A percentile compares a stretch with the other conserved stretches of the same genome.
These are phyloP conservation scores for Didymella pinodella DNA, from an alignment of 2,329 filamentous ascomycete genomes.

Conservation along the genomic window DNA sequence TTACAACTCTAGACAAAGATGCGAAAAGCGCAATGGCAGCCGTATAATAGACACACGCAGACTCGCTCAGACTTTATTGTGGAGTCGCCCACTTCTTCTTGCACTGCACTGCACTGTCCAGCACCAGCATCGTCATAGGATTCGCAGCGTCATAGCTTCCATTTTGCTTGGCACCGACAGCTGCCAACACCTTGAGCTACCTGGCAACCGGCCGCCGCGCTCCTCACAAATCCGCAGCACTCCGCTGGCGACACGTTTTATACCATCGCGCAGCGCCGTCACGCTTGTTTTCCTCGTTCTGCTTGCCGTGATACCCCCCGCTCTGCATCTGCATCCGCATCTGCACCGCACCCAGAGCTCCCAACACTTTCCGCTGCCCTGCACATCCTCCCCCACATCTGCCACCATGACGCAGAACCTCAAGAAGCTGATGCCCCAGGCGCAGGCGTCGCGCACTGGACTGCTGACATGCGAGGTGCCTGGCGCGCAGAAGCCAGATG, in stretches of 20 bases:
- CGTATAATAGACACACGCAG: background rate
- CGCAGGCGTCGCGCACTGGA: conserved; percentile 65
- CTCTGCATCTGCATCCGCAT: conserved; percentile 27
- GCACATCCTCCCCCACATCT: conserved; percentile 12
- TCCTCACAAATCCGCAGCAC: conserved; percentile 16
- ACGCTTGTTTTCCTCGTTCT: conserved; percentile 13
- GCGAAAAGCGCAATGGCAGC: background rate
- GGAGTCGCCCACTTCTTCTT: conserved; percentile 19
- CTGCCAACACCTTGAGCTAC: conserved; percentile 10
- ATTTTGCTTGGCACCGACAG: conserved; percentile 24
- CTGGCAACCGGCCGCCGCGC: conserved; percentile 6
- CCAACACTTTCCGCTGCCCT: conserved; percentile 12
- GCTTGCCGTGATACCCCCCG: conserved; percentile 23
- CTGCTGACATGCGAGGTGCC: conserved; percentile 79
- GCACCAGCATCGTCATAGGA: background rate
- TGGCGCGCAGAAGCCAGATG: conserved; percentile 72
- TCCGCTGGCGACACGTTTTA: conserved; percentile 32
- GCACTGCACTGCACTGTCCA: conserved; percentile 20
- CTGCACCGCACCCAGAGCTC: conserved; percentile 19
- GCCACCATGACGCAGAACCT: conserved; percentile 52
- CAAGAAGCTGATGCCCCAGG: conserved; percentile 59
- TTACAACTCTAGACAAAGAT: background rate
- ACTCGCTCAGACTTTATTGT: conserved; percentile 9
- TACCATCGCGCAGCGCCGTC: conserved; percentile 7
- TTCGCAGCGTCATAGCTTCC: conserved; percentile 28